A percentile compares a stretch with the other conserved stretches of the same genome.
Evolutionary conservation across 768 basidiomycete genomes (phyloP).

Genomic region (Boletus vermiculosoides): DNA sequence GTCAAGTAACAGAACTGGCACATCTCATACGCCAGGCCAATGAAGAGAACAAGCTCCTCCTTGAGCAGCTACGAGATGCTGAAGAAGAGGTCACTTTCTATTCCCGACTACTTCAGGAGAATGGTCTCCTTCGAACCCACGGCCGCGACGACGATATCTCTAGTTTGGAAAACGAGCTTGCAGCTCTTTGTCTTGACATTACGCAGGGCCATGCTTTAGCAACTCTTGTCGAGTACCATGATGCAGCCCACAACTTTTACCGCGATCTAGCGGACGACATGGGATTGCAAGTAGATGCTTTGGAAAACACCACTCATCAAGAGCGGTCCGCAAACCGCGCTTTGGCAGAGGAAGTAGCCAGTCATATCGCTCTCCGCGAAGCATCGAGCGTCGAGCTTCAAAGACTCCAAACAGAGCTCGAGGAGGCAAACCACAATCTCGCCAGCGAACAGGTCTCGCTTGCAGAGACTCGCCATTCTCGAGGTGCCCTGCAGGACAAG

Average conservation of each 20-base stretch:
- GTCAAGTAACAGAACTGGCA: conserved; percentile 63
- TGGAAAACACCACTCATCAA: conserved; percentile 11
- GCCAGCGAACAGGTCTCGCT: conserved; percentile 23
- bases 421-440: conserved; percentile 20
- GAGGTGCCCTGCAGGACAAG: conserved; percentile 29
- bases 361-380: conserved; percentile 41
- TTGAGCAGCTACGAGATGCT: conserved; percentile 15
- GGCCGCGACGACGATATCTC: conserved; percentile 1
- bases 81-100: conserved; percentile 20
- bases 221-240: conserved; percentile 14
- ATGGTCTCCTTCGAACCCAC: background rate
- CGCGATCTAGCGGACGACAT: conserved; percentile 37
- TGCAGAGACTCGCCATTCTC: conserved; percentile 14
- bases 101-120: conserved; percentile 11
- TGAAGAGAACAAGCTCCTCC: conserved; percentile 50
- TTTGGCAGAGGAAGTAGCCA: conserved; percentile 38
- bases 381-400: conserved; percentile 44
- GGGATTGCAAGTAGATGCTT: conserved; percentile 8
- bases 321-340: conserved; percentile 19
- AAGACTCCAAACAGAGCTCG: conserved; percentile 38
- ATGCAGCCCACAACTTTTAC: conserved; percentile 38
- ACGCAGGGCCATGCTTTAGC: conserved; percentile 9
- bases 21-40: conserved; percentile 57
- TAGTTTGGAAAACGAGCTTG: conserved; percentile 21
- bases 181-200: conserved; percentile 17